These are phyloP conservation scores for Allium sativum DNA, from an alignment of 106 monocot species.

Conservation along the genomic window DNA sequence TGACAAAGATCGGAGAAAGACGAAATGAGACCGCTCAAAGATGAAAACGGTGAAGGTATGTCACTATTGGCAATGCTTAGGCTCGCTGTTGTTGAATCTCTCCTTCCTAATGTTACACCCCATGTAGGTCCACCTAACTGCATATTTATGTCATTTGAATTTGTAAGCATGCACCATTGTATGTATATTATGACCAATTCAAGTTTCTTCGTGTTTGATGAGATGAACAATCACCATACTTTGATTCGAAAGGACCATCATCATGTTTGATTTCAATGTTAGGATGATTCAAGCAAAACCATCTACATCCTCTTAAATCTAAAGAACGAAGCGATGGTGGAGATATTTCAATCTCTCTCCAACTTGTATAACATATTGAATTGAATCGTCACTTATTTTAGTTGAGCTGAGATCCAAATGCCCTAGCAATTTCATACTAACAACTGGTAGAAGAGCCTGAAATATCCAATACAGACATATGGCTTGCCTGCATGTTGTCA, in stretches of 20 bases:
- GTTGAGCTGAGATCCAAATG: slow-evolving; percentile 58
- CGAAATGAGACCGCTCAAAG: too few species aligned
- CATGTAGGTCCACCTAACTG: too few species aligned
- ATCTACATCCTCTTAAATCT: slow-evolving; percentile 77
- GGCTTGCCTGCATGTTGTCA: slow-evolving; percentile 20
- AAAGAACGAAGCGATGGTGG: slow-evolving; percentile 31
- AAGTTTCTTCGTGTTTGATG: not conserved
- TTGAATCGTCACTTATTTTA: slow-evolving; percentile 33
- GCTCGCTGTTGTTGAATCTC: too few species aligned
- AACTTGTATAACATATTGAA: slow-evolving; percentile 34
- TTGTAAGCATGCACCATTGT: too few species aligned
- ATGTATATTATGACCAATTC: too few species aligned
- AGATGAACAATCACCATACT: slow-evolving; percentile 4
- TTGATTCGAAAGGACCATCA: slow-evolving; percentile 7
- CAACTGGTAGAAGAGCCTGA: slow-evolving; percentile 35
- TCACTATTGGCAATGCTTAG: too few species aligned
- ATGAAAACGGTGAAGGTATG: too few species aligned
- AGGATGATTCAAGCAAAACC: slow-evolving; percentile 40
- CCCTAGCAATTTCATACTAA: slow-evolving; percentile 39
- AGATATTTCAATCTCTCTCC: slow-evolving; percentile 39
- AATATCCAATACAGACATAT: slow-evolving; percentile 56
- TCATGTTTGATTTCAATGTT: slow-evolving; percentile 61
- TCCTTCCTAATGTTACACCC: too few species aligned
- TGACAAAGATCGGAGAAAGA: too few species aligned
- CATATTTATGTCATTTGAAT: too few species aligned